Percentiles rank a stretch among this genome's conserved stretches.
Evolutionary conservation across 306 rosid genomes (phyloP).

Genomic region (Datisca glomerata): DNA sequence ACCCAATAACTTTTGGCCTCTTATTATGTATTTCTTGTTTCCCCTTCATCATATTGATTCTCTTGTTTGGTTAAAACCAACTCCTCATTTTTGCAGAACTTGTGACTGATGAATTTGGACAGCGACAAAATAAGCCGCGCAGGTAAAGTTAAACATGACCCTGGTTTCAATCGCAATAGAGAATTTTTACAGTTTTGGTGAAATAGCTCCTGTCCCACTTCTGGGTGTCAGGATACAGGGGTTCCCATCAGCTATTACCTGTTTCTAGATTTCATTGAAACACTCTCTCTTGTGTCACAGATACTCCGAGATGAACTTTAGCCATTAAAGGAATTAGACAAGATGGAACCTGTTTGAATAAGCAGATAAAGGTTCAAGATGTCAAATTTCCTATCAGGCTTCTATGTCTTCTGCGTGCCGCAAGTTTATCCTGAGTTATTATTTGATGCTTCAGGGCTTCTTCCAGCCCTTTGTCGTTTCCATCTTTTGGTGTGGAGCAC

Average conservation of each 20-base stretch:
- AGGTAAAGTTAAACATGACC: slow-evolving; percentile 37
- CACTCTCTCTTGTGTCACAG: slow-evolving; percentile 31
- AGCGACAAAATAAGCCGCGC: slow-evolving; percentile 82
- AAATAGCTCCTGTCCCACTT: too few relatives aligned
- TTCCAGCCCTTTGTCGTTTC: slow-evolving; percentile 72
- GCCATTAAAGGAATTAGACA: slow-evolving; percentile 52
- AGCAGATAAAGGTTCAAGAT: slow-evolving; percentile 37
- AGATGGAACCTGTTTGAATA: slow-evolving; percentile 54
- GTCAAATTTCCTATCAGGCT: slow-evolving; percentile 2
- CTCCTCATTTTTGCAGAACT: slow-evolving; percentile 31
- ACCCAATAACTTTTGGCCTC: too few relatives aligned
- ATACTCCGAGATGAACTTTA: slow-evolving; percentile 93
- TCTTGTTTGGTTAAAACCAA: background rate
- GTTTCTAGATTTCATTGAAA: background rate
- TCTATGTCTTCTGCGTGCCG: slow-evolving; percentile 12
- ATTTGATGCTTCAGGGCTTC: slow-evolving; percentile 55
- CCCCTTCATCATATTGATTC: background rate
- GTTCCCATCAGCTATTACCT: too few relatives aligned
- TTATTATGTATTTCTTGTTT: background rate
- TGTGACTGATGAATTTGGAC: slow-evolving; percentile 73
- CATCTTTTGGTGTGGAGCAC: slow-evolving; percentile 64
- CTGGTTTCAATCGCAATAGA: background rate
- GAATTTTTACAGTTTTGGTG: background rate
- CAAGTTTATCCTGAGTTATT: slow-evolving; percentile 19
- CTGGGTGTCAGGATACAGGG: too few relatives aligned